Conservation (phyloP, 106 monocot species). For the Gastrodia elata region DNA sequence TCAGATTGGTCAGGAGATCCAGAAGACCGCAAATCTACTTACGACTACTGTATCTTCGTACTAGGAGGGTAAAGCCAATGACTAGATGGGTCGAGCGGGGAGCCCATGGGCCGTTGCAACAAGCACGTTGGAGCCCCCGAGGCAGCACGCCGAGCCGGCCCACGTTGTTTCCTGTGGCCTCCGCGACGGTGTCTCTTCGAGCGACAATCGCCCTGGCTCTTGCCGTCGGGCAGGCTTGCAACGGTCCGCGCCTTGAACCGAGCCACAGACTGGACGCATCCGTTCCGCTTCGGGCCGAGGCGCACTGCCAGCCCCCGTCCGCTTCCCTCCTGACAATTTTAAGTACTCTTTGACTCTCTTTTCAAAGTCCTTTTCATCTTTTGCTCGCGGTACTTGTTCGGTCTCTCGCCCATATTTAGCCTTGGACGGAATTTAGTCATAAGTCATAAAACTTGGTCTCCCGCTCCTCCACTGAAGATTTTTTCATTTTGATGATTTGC, state of each 20-base stretch:
- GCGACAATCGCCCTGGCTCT: not conserved
- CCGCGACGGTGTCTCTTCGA: not conserved
- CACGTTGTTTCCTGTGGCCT: not conserved
- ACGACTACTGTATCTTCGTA: too few species aligned
- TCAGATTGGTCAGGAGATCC: too few species aligned
- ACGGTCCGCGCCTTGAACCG: not conserved
- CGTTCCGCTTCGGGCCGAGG: not conserved
- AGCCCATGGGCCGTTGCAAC: too few species aligned
- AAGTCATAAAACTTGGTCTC: not conserved
- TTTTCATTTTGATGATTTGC: too few species aligned
- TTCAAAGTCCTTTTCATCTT: not conserved
- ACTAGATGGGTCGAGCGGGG: too few species aligned
- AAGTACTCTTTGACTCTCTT: constrained; percentile 2
- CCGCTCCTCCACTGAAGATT: too few species aligned
- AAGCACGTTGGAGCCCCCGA: too few species aligned
- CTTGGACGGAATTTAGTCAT: not conserved
- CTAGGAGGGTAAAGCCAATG: too few species aligned
- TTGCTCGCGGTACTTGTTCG: not conserved
- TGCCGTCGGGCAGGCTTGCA: not conserved
- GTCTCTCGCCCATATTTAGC: not conserved
- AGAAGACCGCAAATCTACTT: too few species aligned
- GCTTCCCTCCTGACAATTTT: too few species aligned
- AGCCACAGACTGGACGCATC: not conserved
- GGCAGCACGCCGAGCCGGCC: not conserved
- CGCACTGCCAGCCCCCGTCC: too few species aligned